A percentile compares a stretch with the other conserved stretches of the same genome.
Conservation (phyloP, 352 stramenopile genomes). For the Aphanomyces euteiches region DNA sequence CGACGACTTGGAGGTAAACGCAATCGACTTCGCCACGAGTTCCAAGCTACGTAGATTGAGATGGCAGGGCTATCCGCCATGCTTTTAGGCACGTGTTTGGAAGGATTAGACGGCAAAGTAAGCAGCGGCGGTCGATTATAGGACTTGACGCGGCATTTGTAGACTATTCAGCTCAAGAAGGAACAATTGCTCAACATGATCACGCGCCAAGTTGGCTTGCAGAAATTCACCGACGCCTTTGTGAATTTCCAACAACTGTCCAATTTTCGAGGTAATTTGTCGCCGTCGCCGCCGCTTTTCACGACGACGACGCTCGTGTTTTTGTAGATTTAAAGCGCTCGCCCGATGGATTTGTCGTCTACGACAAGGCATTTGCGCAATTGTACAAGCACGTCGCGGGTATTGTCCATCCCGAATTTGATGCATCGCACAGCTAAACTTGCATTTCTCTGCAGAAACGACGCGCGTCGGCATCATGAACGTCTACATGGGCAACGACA, state of each 20-base stretch:
- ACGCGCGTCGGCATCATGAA: constrained; percentile 64
- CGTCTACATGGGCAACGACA: constrained; percentile 40
- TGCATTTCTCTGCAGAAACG: constrained; percentile 41
- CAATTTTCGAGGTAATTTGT: constrained; percentile 1
- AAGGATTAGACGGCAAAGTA: constrained; percentile 15
- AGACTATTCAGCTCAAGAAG: constrained; percentile 18
- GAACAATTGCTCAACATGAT: constrained; percentile 68
- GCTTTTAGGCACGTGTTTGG: constrained; percentile 12
- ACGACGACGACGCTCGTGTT: background rate
- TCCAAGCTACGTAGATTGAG: background rate
- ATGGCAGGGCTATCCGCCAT: constrained; percentile 9
- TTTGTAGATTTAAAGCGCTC: constrained; percentile 14
- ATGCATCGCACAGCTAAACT: constrained; percentile 36
- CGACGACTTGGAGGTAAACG: background rate
- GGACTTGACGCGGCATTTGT: background rate
- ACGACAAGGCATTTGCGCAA: constrained; percentile 52
- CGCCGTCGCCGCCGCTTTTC: background rate
- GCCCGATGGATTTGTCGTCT: constrained; percentile 46
- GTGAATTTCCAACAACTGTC: constrained; percentile 56
- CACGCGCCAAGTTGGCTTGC: constrained; percentile 55
- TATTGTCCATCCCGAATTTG: background rate
- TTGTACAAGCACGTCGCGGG: constrained; percentile 25
- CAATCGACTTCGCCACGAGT: background rate
- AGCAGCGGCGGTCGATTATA: background rate
- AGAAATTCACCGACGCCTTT: constrained; percentile 60